A percentile compares a stretch with the other conserved stretches of the same genome.
Evolutionary conservation across 179 eudicot genomes (phyloP).

Genomic region (Actinidia polygama): DNA sequence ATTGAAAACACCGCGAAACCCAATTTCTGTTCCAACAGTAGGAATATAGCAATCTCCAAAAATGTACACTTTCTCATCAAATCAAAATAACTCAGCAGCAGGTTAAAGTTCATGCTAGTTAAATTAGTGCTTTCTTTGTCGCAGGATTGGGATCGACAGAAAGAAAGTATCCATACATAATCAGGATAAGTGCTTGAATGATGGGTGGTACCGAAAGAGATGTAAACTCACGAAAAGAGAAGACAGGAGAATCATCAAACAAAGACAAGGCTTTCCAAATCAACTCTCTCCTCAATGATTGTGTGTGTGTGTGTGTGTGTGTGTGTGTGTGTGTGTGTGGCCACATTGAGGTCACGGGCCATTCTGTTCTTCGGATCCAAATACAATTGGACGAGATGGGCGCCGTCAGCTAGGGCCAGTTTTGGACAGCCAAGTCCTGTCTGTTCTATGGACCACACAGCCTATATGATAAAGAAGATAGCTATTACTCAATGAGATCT

Average conservation of each 20-base stretch:
- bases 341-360: slow-evolving; percentile 19
- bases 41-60: no score
- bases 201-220: background rate
- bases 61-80: background rate
- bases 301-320: no score
- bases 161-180: background rate
- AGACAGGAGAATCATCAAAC: background rate
- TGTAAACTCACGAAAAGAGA: background rate
- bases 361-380: background rate
- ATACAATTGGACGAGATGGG: background rate
- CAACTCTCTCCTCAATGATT: background rate
- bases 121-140: background rate
- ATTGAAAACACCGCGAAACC: no score
- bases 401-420: background rate
- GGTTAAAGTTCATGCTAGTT: background rate
- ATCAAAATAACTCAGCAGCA: background rate
- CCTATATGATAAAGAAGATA: background rate
- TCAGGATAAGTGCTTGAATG: background rate
- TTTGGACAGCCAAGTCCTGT: background rate
- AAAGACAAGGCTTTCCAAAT: background rate
- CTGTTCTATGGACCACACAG: slow-evolving; percentile 11
- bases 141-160: background rate
- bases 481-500: no score
- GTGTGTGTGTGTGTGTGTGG: background rate
- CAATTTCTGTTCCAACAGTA: no score